Evolutionary conservation across 805 yeast species (phyloP), one percentile per base, ranked within the genome.

Genomic region (Millerago galiae): DNA sequence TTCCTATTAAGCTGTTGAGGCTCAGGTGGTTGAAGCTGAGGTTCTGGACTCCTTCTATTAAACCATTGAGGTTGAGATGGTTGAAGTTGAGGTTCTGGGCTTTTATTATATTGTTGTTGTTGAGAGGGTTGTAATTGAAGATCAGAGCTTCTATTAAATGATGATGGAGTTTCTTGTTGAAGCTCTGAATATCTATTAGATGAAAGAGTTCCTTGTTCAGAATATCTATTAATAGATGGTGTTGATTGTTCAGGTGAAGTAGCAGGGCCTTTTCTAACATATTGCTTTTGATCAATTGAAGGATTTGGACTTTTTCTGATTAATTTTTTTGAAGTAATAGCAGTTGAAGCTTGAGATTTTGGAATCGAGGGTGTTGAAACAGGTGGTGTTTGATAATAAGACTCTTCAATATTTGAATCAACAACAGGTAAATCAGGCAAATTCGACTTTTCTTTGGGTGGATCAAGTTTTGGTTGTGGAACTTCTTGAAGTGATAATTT

Each of bases 241-340:
- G 31, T 13, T 7, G 8, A 5, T 28, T 28, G 31, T 17, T 16
- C 13, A 13, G 35, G 9, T 13, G 35, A 34, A 21, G 24, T 26
- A 17, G 35, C 5, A 14, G 41, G 43, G 12, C 35, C 25, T 34
- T 45, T 40, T 25, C 44, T 43, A 3, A 40, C 15, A 11, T 35
- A 35, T 35, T 25, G 37, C 18, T 14, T 16, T 26, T 25, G 26
- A 10, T 15, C 27, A 21, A 24, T 10, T 17, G 35, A 32, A 3
- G 27, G 16, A 21, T 34, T 13, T 12, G 35, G 35, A 34, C 35
- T 34, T 10, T 34, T 34, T 34, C 35, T 34, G 3, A 15, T 34
- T 13, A 21, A 34, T 5, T 8, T 13, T 13, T 34, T 26, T 17
- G 9, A 24, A 9, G 30, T 13, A 10, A n/a, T 35, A 14, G 32